These are phyloP conservation scores for Pleurotus pulmonarius DNA, from an alignment of 768 basidiomycete species.

Conservation along the genomic window DNA sequence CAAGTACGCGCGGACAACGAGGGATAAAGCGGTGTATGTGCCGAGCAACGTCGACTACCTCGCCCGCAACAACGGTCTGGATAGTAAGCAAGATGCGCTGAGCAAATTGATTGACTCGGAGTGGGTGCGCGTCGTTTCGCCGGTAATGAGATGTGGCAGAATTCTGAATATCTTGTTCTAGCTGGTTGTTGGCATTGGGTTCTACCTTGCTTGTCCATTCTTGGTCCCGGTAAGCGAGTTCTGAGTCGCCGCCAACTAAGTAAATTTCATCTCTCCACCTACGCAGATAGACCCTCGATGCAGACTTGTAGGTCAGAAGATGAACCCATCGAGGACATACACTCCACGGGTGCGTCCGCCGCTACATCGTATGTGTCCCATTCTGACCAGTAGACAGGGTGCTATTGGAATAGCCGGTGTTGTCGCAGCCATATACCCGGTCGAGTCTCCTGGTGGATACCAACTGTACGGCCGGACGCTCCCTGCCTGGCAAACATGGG, in stretches of 20 bases:
- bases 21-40: constrained; percentile 60
- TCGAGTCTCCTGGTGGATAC: constrained; percentile 64
- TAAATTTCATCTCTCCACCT: no score
- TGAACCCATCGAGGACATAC: constrained; percentile 69
- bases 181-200: constrained; percentile 62
- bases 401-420: constrained; percentile 70
- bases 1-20: constrained; percentile 51
- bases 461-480: constrained; percentile 61
- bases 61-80: constrained; percentile 56
- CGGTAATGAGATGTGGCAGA: neutral
- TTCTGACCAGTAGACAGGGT: constrained; percentile 35
- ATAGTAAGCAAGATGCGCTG: constrained; percentile 37
- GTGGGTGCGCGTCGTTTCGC: constrained; percentile 33
- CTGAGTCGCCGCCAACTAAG: neutral
- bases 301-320: constrained; percentile 64
- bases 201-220: constrained; percentile 64
- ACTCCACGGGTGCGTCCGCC: constrained; percentile 48
- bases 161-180: constrained; percentile 13
- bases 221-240: constrained; percentile 44
- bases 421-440: constrained; percentile 62
- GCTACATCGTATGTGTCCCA: neutral
- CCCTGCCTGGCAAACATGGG: constrained; percentile 65
- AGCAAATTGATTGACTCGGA: constrained; percentile 43
- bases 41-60: constrained; percentile 69
- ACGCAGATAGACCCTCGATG: constrained; percentile 52